Evolutionary conservation across 75 land plant genomes (phyloP).

Genomic region (Ceratopteris richardii): DNA sequence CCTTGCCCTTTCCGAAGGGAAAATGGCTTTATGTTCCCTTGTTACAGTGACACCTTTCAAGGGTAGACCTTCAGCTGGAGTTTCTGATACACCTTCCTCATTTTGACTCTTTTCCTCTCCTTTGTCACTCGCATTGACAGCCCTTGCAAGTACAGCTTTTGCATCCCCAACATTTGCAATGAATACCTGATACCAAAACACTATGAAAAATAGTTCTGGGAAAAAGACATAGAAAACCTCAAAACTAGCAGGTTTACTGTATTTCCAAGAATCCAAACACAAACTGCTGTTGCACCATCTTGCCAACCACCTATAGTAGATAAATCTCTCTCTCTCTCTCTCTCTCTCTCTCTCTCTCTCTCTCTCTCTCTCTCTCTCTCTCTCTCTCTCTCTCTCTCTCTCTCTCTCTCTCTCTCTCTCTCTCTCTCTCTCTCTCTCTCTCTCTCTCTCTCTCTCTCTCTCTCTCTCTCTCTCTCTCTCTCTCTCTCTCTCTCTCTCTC

Average conservation of each 20-base stretch:
- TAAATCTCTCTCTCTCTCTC: not conserved
- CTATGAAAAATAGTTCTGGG: not conserved
- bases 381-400: too few relatives aligned
- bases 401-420: too few relatives aligned
- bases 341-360: too few relatives aligned
- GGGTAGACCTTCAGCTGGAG: slow-evolving; percentile 4
- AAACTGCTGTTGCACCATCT: slow-evolving; percentile 85
- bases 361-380: too few relatives aligned
- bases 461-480: too few relatives aligned
- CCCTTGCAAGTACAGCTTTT: slow-evolving; percentile 59
- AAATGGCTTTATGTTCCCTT: slow-evolving; percentile 69
- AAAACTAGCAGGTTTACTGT: slow-evolving; percentile 28
- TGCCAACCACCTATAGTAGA: slow-evolving; percentile 55
- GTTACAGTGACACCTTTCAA: slow-evolving; percentile 72
- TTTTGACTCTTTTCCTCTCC: slow-evolving; percentile 4
- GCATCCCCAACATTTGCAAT: slow-evolving; percentile 86
- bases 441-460: too few relatives aligned
- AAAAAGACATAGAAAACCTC: not conserved
- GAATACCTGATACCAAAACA: slow-evolving; percentile 35
- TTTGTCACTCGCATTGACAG: slow-evolving; percentile 8
- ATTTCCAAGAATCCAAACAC: slow-evolving; percentile 63
- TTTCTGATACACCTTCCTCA: slow-evolving; percentile 4
- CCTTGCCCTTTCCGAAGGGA: slow-evolving; percentile 41
- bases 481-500: too few relatives aligned
- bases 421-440: too few relatives aligned